Evolutionary conservation across 2,329 filamentous ascomycete species (phyloP).

Genomic region (Fusarium caatingaense): DNA sequence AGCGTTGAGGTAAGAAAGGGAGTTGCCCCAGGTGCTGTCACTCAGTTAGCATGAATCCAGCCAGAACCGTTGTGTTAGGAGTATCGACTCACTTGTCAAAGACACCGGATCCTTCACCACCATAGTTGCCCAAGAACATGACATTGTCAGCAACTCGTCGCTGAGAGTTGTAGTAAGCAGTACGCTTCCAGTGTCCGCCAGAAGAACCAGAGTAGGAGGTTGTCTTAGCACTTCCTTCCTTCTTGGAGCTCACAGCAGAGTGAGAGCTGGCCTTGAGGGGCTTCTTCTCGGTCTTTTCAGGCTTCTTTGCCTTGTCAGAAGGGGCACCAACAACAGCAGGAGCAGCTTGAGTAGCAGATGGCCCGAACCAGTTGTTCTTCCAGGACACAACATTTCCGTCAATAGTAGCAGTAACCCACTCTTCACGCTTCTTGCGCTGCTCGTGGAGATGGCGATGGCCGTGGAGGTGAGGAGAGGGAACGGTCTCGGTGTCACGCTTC

Average conservation of each 20-base stretch:
- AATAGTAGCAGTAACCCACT: slow-evolving; percentile 66
- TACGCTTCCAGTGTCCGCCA: slow-evolving; percentile 54
- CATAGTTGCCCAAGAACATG: slow-evolving; percentile 62
- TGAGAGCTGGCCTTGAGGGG: slow-evolving; percentile 20
- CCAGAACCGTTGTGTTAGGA: not conserved
- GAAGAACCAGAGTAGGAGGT: slow-evolving; percentile 27
- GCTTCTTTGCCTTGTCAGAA: slow-evolving; percentile 3
- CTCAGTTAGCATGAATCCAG: slow-evolving; percentile 18
- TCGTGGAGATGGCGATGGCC: slow-evolving; percentile 64
- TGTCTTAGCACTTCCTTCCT: slow-evolving; percentile 12
- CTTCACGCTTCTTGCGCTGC: slow-evolving; percentile 57
- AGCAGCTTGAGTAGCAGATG: slow-evolving; percentile 43
- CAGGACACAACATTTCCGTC: slow-evolving; percentile 68
- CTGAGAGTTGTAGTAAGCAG: slow-evolving; percentile 59
- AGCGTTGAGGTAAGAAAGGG: slow-evolving; percentile 59
- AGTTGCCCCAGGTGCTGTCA: slow-evolving; percentile 57
- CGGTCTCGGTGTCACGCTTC: slow-evolving; percentile 40
- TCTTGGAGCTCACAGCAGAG: slow-evolving; percentile 25
- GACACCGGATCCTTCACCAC: slow-evolving; percentile 56
- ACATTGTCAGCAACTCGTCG: slow-evolving; percentile 56
- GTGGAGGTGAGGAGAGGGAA: slow-evolving; percentile 46
- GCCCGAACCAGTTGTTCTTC: slow-evolving; percentile 64
- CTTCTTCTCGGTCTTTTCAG: not conserved
- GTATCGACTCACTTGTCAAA: slow-evolving; percentile 55
- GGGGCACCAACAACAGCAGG: slow-evolving; percentile 22